phyloP scores from a whole-genome alignment of 2,329 filamentous ascomycete genomes.

The Sporothrix schenckii region DNA sequence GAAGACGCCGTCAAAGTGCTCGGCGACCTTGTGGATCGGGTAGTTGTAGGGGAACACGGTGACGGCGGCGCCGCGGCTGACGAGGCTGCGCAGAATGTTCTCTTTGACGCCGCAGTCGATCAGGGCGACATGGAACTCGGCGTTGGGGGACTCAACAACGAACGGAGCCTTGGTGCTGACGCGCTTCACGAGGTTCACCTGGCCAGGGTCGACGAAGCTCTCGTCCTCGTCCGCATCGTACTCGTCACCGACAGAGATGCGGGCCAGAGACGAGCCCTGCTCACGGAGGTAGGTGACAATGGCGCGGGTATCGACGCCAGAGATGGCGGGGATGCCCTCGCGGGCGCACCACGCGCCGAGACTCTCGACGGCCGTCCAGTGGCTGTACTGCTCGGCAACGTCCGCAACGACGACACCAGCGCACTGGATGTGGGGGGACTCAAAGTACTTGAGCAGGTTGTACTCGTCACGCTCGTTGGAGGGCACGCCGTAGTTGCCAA shows the following conservation, averaged over 20 bases:
- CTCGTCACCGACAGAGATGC: conserved; percentile 93
- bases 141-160: conserved; percentile 82
- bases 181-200: conserved; percentile 93
- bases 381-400: conserved; percentile 89
- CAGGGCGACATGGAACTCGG: conserved; percentile 86
- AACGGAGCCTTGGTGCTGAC: conserved; percentile 99
- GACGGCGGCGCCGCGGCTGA: conserved; percentile 86
- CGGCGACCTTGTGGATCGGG: conserved; percentile 95
- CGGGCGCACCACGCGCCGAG: conserved; percentile 92
- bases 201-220: conserved; percentile 89
- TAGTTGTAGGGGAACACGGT: conserved; percentile 97
- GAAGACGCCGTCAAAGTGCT: conserved; percentile 98
- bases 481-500: conserved; percentile 98
- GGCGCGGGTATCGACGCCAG: conserved; percentile 92
- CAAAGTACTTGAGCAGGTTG: conserved; percentile 95
- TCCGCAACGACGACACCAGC: conserved; percentile 95
- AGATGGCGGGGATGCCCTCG: conserved; percentile 94
- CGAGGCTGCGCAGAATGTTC: conserved; percentile 95
- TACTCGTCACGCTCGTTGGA: conserved; percentile 81
- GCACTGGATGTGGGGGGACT: conserved; percentile 96
- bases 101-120: conserved; percentile 99
- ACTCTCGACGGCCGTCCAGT: conserved; percentile 98
- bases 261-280: conserved; percentile 91
- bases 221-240: conserved; percentile 99
- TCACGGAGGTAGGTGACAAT: conserved; percentile 96